Evolutionary conservation across 2,329 filamentous ascomycete genomes (phyloP).

Genomic region (Ophiosphaerella korrae): DNA sequence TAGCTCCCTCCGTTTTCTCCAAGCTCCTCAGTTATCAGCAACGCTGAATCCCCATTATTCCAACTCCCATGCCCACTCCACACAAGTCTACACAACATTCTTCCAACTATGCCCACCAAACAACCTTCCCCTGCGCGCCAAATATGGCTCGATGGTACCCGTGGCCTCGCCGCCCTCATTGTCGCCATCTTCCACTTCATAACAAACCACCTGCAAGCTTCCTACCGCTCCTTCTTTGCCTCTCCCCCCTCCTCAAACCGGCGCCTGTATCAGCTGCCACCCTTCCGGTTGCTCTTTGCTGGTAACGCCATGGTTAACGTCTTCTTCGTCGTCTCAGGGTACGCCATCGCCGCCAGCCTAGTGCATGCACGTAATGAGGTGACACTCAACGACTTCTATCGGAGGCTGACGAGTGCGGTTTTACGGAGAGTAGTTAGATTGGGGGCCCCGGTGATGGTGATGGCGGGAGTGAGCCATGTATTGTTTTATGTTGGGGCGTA

Average conservation of each 20-base stretch:
- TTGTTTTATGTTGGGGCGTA: slow-evolving; percentile 1
- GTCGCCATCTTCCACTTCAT: too few species aligned
- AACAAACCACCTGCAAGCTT: too few species aligned
- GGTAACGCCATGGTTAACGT: slow-evolving; percentile 56
- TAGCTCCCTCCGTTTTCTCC: too few species aligned
- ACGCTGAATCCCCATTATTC: too few species aligned
- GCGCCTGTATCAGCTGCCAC: slow-evolving; percentile 15
- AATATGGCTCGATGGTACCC: too few species aligned
- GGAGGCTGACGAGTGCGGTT: slow-evolving; percentile 2
- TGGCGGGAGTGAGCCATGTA: slow-evolving; percentile 1
- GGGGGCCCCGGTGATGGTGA: neutral
- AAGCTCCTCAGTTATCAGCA: too few species aligned
- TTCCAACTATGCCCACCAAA: too few species aligned
- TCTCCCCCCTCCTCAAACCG: slow-evolving; percentile 4
- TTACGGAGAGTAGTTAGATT: slow-evolving; percentile 2
- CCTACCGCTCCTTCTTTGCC: neutral
- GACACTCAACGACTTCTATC: neutral
- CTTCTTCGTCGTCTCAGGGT: slow-evolving; percentile 57
- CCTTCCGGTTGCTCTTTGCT: slow-evolving; percentile 13
- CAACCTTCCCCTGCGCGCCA: too few species aligned
- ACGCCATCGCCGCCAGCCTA: slow-evolving; percentile 31
- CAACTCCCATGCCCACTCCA: too few species aligned
- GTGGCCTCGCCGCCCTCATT: too few species aligned
- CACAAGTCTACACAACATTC: too few species aligned
- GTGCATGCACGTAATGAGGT: neutral